phyloP scores from a whole-genome alignment of 176 grass and related monocot genomes.

The Pontederia crassipes region DNA sequence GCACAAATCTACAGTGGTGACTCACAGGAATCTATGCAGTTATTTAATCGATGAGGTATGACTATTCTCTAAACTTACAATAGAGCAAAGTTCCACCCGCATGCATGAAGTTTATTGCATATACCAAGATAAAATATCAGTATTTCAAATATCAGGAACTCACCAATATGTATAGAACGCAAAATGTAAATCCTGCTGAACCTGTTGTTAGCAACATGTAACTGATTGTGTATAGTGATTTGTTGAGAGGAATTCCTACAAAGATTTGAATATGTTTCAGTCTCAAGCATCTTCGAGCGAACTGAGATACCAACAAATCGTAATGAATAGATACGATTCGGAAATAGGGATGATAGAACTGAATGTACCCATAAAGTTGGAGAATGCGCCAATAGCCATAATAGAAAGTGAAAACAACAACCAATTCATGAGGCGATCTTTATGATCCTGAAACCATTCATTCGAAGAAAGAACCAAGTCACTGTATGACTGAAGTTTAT shows the following conservation, averaged over 20 bases:
- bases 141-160: conserved; percentile 1
- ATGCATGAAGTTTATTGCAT: not conserved
- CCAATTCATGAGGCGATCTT: conserved; percentile 14
- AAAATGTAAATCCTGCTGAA: conserved; percentile 14
- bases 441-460: conserved; percentile 18
- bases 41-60: too few species aligned
- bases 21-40: too few species aligned
- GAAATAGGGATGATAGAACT: not conserved
- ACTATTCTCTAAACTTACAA: not conserved
- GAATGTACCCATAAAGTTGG: conserved; percentile 5
- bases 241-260: conserved; percentile 25
- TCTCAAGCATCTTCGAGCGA: not conserved
- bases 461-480: not conserved
- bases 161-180: conserved; percentile 21
- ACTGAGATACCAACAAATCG: not conserved
- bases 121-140: not conserved
- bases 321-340: not conserved
- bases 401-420: conserved; percentile 15
- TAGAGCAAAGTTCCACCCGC: not conserved
- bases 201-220: conserved; percentile 23
- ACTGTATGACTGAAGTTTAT: not conserved
- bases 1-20: too few species aligned
- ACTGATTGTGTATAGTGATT: conserved; percentile 22
- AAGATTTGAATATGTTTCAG: not conserved
- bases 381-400: conserved; percentile 7